Evolutionary conservation across 805 yeast species (phyloP), one percentile per base, ranked within the genome.

Genomic region (Candida alai): DNA sequence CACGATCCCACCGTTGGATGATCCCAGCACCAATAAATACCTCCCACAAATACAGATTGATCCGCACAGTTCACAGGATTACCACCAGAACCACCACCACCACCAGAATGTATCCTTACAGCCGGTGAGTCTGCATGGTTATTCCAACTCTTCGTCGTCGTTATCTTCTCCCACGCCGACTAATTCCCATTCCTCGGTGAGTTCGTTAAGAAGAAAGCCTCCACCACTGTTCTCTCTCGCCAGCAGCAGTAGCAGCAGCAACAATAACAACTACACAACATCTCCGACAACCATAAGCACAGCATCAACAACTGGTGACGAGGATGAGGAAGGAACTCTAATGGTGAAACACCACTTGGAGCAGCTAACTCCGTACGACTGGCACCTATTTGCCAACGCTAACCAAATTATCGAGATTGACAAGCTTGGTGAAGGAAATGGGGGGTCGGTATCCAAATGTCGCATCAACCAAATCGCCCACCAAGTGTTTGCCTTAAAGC

Each of bases 401-500:
- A 74, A 76, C 32, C 73, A 77, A 28, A 84, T 93, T 23, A 64
- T 74, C 6, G 87, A 85, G 35, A 43, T 89, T 24, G 79, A 78
- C 14, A 70, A 76, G 19, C 58, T 90, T 15, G 98, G 98, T 13
- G 97, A 93, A 62, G 98, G 98, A 12, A 81, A 86, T 22, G 95
- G 96, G 11, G 98, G 97, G 1, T 73, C 85, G 8, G 98, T 90
- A 8, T 72, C 81, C 14, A 80, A 86, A 53, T 90, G 97, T 57
- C 64, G 65, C 37, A 64, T 90, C 34, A 11, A 29, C 12, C 37
- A 42, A 20, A 19, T 37, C 11, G 37, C 47, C 8, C 65, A 63
- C 37, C 74, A 75, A 20, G 68, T 88, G 4, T 90, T 90, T 70
- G 98, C 98, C 1, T 62, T 93, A 40, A 90, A 76, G 56, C 70